A percentile compares a stretch with the other conserved stretches of the same genome.
These are phyloP conservation scores for Prunus kanzakura DNA, from an alignment of 306 rosid species.

Conservation along the genomic window DNA sequence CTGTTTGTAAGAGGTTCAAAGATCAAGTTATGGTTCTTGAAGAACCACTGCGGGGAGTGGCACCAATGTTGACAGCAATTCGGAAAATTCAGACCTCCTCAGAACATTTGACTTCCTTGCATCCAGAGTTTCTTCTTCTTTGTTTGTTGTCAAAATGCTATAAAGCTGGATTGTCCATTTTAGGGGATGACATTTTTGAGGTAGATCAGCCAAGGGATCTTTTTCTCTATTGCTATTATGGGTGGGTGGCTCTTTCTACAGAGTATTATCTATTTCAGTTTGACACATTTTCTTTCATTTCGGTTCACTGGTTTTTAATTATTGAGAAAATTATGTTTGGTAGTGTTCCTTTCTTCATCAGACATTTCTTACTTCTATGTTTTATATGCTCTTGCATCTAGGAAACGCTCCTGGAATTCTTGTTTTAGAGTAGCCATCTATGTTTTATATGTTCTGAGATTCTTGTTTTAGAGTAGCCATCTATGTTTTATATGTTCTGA, in stretches of 20 bases:
- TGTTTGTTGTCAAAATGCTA: slow-evolving; percentile 84
- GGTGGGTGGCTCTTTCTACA: slow-evolving; percentile 46
- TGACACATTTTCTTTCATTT: neutral
- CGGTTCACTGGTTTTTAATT: neutral
- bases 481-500: no score
- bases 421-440: no score
- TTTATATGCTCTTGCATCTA: neutral
- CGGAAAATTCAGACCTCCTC: slow-evolving; percentile 65
- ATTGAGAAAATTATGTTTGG: neutral
- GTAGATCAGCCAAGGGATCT: slow-evolving; percentile 89
- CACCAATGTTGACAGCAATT: slow-evolving; percentile 70
- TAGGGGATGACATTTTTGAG: slow-evolving; percentile 70
- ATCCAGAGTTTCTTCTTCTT: slow-evolving; percentile 82
- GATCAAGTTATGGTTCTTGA: slow-evolving; percentile 68
- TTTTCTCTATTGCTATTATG: slow-evolving; percentile 90
- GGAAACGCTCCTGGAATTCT: neutral
- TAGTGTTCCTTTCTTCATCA: neutral
- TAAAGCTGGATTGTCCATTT: slow-evolving; percentile 72
- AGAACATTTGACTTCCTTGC: slow-evolving; percentile 74
- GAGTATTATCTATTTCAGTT: slow-evolving; percentile 3
- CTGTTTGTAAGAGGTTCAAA: slow-evolving; percentile 75
- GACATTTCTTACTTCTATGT: neutral
- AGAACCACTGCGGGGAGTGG: slow-evolving; percentile 84
- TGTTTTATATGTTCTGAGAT: no score
- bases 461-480: no score